These are phyloP conservation scores for Russula earlei DNA, from an alignment of 768 basidiomycete genomes.

Conservation along the genomic window DNA sequence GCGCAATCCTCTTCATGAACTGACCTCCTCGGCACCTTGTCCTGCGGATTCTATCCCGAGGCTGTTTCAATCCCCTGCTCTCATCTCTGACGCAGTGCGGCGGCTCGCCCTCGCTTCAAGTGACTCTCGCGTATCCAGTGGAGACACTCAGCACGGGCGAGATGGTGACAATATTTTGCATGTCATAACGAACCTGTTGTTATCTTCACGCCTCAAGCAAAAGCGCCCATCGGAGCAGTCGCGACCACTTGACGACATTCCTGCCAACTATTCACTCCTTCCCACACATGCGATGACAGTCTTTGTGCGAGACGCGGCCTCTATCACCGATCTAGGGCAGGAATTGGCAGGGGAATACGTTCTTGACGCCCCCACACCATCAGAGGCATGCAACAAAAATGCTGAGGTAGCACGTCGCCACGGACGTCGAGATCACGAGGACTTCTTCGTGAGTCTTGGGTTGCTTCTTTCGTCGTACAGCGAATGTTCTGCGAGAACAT, in stretches of 20 bases:
- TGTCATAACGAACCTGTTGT: conserved; percentile 69
- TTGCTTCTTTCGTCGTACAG: conserved; percentile 8
- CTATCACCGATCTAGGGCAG: conserved; percentile 12
- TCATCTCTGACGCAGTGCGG: conserved; percentile 65
- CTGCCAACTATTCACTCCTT: conserved; percentile 50
- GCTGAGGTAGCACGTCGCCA: conserved; percentile 14
- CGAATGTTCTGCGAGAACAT: conserved; percentile 2
- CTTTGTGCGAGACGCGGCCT: conserved; percentile 19
- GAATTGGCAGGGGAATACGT: conserved; percentile 18
- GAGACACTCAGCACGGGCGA: conserved; percentile 36
- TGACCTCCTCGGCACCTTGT: conserved; percentile 30
- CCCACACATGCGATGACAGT: conserved; percentile 25
- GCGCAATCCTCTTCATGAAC: conserved; percentile 42
- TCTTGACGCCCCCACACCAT: conserved; percentile 10
- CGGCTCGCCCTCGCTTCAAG: conserved; percentile 52
- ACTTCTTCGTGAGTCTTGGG: conserved; percentile 17
- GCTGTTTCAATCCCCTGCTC: conserved; percentile 51
- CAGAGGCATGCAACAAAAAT: conserved; percentile 12
- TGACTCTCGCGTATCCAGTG: conserved; percentile 36
- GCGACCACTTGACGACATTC: conserved; percentile 34
- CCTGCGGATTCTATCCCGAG: conserved; percentile 24
- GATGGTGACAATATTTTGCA: conserved; percentile 54
- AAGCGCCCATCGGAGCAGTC: conserved; percentile 39
- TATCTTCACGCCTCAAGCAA: conserved; percentile 45
- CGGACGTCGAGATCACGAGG: conserved; percentile 14